phyloP scores from a whole-genome alignment of 345 rosid genomes.

The Abelmoschus esculentus region DNA sequence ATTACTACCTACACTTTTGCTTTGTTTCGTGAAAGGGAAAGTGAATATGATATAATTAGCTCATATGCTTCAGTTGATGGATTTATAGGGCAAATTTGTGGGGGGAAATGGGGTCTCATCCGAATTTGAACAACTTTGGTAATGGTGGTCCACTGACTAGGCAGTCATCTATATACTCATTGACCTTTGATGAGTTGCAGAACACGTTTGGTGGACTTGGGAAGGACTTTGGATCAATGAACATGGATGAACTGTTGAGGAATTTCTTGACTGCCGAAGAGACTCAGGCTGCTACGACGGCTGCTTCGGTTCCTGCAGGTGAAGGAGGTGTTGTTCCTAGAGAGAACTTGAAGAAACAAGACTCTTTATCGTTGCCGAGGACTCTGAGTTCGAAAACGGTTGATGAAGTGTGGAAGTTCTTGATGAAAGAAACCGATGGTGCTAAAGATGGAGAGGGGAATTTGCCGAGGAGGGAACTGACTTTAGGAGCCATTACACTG shows the following conservation, averaged over 20 bases:
- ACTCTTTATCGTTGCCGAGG: neutral
- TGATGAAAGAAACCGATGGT: neutral
- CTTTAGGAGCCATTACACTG: slow-evolving; percentile 69
- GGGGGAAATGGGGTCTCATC: neutral
- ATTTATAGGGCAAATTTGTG: no score
- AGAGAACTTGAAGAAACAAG: neutral
- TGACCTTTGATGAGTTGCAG: neutral
- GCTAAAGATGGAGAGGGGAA: slow-evolving; percentile 15
- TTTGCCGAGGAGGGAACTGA: slow-evolving; percentile 45
- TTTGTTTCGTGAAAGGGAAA: no score
- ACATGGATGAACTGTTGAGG: neutral
- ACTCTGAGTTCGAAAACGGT: neutral
- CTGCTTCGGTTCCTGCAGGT: neutral
- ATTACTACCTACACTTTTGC: no score
- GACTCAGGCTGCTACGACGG: neutral
- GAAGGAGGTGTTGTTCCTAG: neutral
- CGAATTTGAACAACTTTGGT: neutral
- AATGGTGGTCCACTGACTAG: neutral
- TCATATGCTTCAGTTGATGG: slow-evolving; percentile 16
- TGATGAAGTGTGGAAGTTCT: neutral
- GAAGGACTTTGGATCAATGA: neutral
- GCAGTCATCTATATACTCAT: neutral
- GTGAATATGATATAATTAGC: neutral
- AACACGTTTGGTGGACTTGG: neutral
- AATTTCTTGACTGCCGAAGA: neutral